These are phyloP conservation scores for Pythium insidiosum DNA, from an alignment of 352 stramenopile species.

Conservation along the genomic window DNA sequence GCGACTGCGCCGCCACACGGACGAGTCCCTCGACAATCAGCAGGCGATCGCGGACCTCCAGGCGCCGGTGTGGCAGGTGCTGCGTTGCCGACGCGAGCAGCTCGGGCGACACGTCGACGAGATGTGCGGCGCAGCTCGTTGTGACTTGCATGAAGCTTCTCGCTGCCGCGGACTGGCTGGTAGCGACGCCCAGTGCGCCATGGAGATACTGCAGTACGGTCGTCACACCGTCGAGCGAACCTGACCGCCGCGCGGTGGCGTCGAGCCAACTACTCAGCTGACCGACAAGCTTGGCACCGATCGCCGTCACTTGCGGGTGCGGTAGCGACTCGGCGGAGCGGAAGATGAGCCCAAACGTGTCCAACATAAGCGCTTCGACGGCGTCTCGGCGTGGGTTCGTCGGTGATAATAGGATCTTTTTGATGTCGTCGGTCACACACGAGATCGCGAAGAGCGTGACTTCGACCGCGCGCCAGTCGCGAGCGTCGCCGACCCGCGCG, in stretches of 20 bases:
- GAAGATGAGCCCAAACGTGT: conserved; percentile 38
- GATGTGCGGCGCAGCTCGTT: conserved; percentile 33
- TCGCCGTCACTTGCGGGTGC: conserved; percentile 35
- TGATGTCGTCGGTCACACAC: conserved; percentile 46
- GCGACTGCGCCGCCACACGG: conserved; percentile 34
- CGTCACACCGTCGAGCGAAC: conserved; percentile 28
- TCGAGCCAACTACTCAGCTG: conserved; percentile 59
- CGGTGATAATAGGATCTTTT: conserved; percentile 32
- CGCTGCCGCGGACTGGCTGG: conserved; percentile 36
- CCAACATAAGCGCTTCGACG: conserved; percentile 34
- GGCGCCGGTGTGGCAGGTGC: conserved; percentile 25
- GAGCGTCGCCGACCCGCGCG: conserved; percentile 10
- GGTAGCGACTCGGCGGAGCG: conserved; percentile 7
- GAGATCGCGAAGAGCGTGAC: conserved; percentile 50
- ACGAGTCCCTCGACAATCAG: conserved; percentile 61
- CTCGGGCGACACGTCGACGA: conserved; percentile 34
- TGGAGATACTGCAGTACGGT: conserved; percentile 53
- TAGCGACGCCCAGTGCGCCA: conserved; percentile 20
- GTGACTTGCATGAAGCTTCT: conserved; percentile 72
- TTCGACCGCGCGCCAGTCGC: conserved; percentile 46
- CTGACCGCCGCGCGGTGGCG: conserved; percentile 18
- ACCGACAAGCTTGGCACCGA: conserved; percentile 37
- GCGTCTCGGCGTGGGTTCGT: conserved; percentile 3
- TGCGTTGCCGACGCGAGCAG: conserved; percentile 33
- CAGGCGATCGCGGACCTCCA: conserved; percentile 47